These are phyloP conservation scores for Ordospora colligata DNA, from an alignment of 371 early-diverging fungal genomes.

Conservation along the genomic window DNA sequence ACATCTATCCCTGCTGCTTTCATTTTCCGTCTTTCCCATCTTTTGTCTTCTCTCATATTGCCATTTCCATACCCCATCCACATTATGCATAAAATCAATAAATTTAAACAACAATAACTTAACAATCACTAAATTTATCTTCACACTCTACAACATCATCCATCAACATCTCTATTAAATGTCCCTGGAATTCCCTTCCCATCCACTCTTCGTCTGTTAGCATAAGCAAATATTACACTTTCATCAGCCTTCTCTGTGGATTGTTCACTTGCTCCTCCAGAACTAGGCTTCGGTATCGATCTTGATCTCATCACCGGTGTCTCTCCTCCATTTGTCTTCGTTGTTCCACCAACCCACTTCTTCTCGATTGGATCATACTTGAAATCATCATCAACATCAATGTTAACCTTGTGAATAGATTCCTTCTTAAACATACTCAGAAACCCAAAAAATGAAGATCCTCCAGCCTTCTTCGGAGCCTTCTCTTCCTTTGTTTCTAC, in stretches of 20 bases:
- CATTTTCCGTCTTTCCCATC: constrained; percentile 17
- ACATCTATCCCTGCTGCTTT: constrained; percentile 13
- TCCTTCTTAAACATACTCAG: constrained; percentile 24
- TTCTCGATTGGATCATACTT: constrained; percentile 27
- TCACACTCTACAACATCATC: neutral
- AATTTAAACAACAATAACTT: neutral
- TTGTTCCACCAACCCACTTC: constrained; percentile 18
- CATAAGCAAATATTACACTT: neutral
- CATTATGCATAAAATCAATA: neutral
- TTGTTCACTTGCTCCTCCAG: neutral
- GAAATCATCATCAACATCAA: constrained; percentile 17
- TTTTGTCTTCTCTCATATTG: neutral
- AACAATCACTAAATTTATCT: too few relatives aligned
- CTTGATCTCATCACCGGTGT: neutral
- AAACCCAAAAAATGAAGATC: constrained; percentile 20
- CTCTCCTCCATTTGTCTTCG: neutral
- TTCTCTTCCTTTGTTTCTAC: neutral
- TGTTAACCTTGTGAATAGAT: constrained; percentile 6
- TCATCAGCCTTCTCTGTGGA: neutral
- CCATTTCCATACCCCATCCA: neutral
- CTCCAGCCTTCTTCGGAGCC: neutral
- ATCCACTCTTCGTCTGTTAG: neutral
- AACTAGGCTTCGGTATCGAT: neutral
- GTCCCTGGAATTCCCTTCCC: neutral
- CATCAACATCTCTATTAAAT: neutral